These are phyloP conservation scores for Jaltomata sinuosa DNA, from an alignment of 257 asterid genomes.

Conservation along the genomic window DNA sequence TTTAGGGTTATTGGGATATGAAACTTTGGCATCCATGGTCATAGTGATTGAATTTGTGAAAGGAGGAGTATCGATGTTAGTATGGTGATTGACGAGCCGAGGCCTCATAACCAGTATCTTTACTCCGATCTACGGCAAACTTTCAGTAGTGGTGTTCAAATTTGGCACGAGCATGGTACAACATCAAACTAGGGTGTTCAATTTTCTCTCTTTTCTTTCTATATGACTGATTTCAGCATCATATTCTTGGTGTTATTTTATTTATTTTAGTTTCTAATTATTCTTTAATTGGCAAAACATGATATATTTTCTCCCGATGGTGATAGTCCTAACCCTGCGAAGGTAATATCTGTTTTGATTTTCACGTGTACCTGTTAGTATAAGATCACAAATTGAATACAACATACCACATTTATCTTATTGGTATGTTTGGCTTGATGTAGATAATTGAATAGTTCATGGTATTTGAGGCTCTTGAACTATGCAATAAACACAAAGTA, in stretches of 20 bases:
- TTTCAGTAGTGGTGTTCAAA: background rate
- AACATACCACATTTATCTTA: too few species aligned
- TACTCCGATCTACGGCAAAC: background rate
- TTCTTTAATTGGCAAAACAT: too few species aligned
- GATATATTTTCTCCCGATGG: background rate
- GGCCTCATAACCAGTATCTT: background rate
- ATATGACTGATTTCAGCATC: background rate
- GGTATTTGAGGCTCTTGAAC: background rate
- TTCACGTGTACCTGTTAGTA: too few species aligned
- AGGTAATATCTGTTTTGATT: background rate
- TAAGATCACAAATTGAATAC: too few species aligned
- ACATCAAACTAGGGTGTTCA: background rate
- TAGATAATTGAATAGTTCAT: too few species aligned
- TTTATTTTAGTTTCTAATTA: background rate
- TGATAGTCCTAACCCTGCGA: background rate
- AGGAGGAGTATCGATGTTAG: too few species aligned
- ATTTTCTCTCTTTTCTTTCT: too few species aligned
- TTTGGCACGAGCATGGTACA: too few species aligned
- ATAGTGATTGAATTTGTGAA: background rate
- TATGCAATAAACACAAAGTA: background rate
- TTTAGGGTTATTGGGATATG: too few species aligned
- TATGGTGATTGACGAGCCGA: background rate
- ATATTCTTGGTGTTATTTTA: too few species aligned
- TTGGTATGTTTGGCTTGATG: too few species aligned
- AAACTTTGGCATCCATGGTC: too few species aligned